Conservation (phyloP, 768 basidiomycete genomes). For the Suillus brevipes region DNA sequence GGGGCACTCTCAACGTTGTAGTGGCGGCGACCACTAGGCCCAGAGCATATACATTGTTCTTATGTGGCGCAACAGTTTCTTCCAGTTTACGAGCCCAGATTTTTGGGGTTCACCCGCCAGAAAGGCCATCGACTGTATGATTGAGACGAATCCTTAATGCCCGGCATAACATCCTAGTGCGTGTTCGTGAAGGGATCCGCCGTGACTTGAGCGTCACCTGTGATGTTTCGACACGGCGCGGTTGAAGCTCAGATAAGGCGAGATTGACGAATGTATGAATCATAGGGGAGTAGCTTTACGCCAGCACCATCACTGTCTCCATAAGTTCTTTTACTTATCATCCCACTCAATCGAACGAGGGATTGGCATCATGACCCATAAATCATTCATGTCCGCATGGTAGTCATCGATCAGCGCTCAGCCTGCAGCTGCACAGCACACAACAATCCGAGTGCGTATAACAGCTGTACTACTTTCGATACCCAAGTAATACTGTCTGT, state of each 20-base stretch:
- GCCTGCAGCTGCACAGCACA: background rate
- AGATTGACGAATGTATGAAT: background rate
- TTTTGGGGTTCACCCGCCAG: background rate
- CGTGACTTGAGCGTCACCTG: background rate
- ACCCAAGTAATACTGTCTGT: background rate
- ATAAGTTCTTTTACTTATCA: background rate
- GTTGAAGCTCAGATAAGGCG: background rate
- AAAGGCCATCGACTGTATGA: background rate
- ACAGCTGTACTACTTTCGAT: background rate
- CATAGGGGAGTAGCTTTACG: background rate
- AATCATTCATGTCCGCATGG: conserved; percentile 2
- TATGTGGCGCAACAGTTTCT: background rate
- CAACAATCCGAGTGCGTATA: background rate
- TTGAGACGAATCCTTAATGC: background rate
- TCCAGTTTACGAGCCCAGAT: background rate
- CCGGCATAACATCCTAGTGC: background rate
- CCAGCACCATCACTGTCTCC: background rate
- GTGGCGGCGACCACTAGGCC: background rate
- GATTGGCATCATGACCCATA: background rate
- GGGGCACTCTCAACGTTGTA: background rate
- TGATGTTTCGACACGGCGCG: background rate
- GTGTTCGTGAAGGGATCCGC: conserved; percentile 2
- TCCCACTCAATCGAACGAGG: background rate
- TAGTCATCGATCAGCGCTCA: background rate
- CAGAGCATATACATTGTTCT: background rate